These are phyloP conservation scores for Chytriomyces hyalinus DNA, from an alignment of 192 early-diverging fungal genomes.

Conservation along the genomic window DNA sequence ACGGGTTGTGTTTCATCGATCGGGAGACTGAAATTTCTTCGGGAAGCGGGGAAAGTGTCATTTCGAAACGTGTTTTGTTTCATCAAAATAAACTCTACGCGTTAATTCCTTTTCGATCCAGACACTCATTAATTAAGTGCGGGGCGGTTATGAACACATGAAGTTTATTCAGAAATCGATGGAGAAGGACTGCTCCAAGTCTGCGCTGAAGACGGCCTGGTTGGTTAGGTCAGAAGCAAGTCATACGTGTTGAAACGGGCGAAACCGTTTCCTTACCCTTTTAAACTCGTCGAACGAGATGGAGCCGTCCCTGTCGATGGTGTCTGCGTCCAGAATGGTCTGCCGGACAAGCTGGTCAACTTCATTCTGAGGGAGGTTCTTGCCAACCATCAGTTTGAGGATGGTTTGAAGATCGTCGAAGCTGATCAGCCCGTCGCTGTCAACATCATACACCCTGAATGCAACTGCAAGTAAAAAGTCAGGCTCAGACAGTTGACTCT, in stretches of 20 bases:
- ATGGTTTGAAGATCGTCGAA: slow-evolving; percentile 48
- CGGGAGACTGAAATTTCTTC: too few relatives aligned
- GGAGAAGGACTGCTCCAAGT: slow-evolving; percentile 47
- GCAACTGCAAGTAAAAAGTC: slow-evolving; percentile 42
- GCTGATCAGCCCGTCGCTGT: slow-evolving; percentile 53
- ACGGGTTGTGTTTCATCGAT: too few relatives aligned
- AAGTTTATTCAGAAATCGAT: slow-evolving; percentile 42
- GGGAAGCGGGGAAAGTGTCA: too few relatives aligned
- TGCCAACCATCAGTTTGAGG: slow-evolving; percentile 51
- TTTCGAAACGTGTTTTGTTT: too few relatives aligned
- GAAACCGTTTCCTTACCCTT: slow-evolving; percentile 3
- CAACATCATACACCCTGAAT: slow-evolving; percentile 61
- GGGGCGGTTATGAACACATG: slow-evolving; percentile 25
- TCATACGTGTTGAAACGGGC: neutral
- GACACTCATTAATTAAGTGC: neutral
- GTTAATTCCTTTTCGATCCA: neutral
- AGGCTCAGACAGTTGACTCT: too few relatives aligned
- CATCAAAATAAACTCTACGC: too few relatives aligned
- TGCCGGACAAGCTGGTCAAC: slow-evolving; percentile 51
- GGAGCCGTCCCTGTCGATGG: slow-evolving; percentile 52
- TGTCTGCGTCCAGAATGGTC: slow-evolving; percentile 55
- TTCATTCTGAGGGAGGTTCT: slow-evolving; percentile 42
- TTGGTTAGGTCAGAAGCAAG: neutral
- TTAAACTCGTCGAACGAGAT: slow-evolving; percentile 57
- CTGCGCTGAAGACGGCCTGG: slow-evolving; percentile 40